Base-by-base conservation (phyloP, 116 monocot genomes). In the Dioscorea cayenensis region DNA sequence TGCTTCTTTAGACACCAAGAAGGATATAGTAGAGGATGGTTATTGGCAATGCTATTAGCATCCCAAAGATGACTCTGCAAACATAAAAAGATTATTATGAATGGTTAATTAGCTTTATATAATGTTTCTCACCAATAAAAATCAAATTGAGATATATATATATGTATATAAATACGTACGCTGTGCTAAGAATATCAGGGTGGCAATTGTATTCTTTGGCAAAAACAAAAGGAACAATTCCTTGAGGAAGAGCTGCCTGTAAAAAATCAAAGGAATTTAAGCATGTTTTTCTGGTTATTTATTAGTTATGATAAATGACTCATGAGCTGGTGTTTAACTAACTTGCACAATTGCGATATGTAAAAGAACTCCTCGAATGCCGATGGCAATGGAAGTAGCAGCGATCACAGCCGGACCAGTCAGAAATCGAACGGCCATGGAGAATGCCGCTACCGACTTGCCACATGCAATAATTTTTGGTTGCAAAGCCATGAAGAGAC, bases 401-500 rank as follows among this genome's bases (percentile, higher is more conserved):
- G 94, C 84, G 2, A 88, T 86, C 60, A 95, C 94, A 0, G 91
- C 94, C 28, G 94, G 94, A 14, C 94, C 94, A 0, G 88, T 88
- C 10, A 95, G 64, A 64, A 95, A 95, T 80, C 94, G 80, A 6
- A 91, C 91, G 4, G 86, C 91, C 91, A 90, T 91, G 22, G 94
- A 81, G 76, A 95, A 95, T 0, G 84, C 65, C 0, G 94, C 91
- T 17, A 94, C 84, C 0, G 83, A 73, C 50, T 94, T 94, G n/a
- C 94, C 94, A 64, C 94, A 94, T n/a, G 94, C 82, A 49, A 94
- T 90, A 73, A 95, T 76, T 79, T 84, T 95, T 10, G 94, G 91
- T 77, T 95, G 94, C 71, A 95, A 66, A 29, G 94, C 94, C 94
- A 95, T 95, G 84, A 95, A 95, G n/a, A 95, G 80, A 67, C 94